Percentiles rank a stretch among this genome's conserved stretches.
Conservation (phyloP, 495 filamentous ascomycete species). For the Halenospora varia region DNA sequence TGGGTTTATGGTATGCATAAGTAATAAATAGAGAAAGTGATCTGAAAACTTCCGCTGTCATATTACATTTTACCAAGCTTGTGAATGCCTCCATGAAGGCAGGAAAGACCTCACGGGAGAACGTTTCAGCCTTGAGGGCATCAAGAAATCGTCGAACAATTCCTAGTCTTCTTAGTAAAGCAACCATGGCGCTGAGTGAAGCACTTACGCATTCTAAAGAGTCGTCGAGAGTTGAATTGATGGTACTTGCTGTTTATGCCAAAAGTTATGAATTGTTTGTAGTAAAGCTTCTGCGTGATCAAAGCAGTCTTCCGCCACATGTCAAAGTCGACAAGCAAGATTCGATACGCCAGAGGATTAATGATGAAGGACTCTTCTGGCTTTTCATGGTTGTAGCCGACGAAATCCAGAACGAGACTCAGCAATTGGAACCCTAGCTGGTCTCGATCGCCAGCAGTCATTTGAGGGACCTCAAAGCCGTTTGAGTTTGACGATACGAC, state of each 20-base stretch:
- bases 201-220: constrained; percentile 84
- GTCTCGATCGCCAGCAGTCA: constrained; percentile 53
- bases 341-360: constrained; percentile 89
- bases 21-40: constrained; percentile 92
- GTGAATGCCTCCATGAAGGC: constrained; percentile 75
- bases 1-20: constrained; percentile 74
- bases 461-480: constrained; percentile 26
- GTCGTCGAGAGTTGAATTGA: constrained; percentile 81
- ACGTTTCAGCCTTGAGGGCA: constrained; percentile 79
- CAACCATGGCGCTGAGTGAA: constrained; percentile 12
- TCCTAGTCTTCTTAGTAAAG: constrained; percentile 45
- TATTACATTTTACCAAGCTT: constrained; percentile 70
- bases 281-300: constrained; percentile 79
- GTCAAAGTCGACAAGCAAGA: constrained; percentile 88
- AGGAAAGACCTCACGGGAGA: constrained; percentile 62
- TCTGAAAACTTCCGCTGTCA: constrained; percentile 76
- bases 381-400: constrained; percentile 74
- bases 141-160: constrained; percentile 87
- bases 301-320: constrained; percentile 77
- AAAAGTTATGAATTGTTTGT: constrained; percentile 84
- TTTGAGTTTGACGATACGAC: constrained; percentile 34
- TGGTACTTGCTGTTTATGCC: constrained; percentile 81
- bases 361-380: constrained; percentile 87
- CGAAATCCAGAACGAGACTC: constrained; percentile 72
- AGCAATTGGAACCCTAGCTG: constrained; percentile 67